Percentiles rank a stretch among this genome's conserved stretches.
phyloP scores from a whole-genome alignment of 306 rosid genomes.

The Trichosanthes truncata region DNA sequence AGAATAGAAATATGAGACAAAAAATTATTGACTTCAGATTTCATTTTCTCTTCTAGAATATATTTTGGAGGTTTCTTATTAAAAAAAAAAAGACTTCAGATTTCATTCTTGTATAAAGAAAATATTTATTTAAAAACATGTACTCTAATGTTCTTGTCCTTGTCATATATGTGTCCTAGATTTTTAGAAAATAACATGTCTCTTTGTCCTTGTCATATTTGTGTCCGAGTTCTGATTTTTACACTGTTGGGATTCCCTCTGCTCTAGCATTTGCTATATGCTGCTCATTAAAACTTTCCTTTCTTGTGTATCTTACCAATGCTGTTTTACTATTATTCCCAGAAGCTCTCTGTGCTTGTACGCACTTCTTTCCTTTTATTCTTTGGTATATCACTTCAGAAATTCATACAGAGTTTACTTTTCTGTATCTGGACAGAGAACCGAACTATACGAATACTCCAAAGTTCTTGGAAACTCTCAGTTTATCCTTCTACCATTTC shows the following conservation, averaged over 20 bases:
- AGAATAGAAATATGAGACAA: neutral
- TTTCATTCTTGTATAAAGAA: neutral
- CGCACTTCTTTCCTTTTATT: neutral
- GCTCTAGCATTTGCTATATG: neutral
- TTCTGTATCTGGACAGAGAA: slow-evolving; percentile 58
- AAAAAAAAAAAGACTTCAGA: neutral
- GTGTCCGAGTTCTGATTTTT: neutral
- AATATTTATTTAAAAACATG: neutral
- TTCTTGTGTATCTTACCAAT: neutral
- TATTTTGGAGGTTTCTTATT: too few species aligned
- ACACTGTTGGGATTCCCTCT: neutral
- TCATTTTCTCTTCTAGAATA: neutral
- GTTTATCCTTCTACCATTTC: slow-evolving; percentile 73
- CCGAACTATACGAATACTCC: slow-evolving; percentile 82
- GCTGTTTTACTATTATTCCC: neutral
- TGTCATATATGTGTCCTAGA: neutral
- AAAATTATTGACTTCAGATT: neutral
- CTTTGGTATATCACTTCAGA: neutral
- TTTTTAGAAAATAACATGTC: neutral
- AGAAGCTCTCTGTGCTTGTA: neutral
- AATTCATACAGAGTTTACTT: slow-evolving; percentile 14
- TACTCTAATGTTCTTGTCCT: neutral
- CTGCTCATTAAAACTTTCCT: neutral
- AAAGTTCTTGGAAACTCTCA: slow-evolving; percentile 93
- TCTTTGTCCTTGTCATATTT: neutral